phyloP scores from a whole-genome alignment of 495 filamentous ascomycete species.

The Hamigera avellanea region DNA sequence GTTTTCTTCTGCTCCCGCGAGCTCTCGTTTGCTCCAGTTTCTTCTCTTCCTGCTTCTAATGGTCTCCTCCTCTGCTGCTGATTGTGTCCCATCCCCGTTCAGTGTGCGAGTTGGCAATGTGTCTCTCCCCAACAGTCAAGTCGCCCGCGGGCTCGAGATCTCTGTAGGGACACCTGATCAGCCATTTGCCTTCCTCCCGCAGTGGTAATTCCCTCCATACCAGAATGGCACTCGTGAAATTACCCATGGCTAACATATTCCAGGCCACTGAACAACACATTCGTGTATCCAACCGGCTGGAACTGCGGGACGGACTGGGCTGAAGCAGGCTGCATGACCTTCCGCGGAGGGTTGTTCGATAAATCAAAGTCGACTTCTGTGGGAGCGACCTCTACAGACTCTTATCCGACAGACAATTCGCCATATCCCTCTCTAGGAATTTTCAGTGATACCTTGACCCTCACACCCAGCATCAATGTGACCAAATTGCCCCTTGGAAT shows the following conservation, averaged over 20 bases:
- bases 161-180: not conserved
- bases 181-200: not conserved
- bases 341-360: not conserved
- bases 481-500: conserved; percentile 12
- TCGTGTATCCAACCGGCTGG: not conserved
- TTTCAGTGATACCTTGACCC: not conserved
- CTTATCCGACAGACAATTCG: not conserved
- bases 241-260: no score
- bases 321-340: not conserved
- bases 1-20: no score
- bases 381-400: not conserved
- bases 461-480: conserved; percentile 5
- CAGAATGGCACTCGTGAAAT: no score
- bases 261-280: not conserved
- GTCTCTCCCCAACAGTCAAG: not conserved
- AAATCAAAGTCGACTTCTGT: not conserved
- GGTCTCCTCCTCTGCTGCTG: no score
- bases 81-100: not conserved
- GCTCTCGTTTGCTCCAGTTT: no score
- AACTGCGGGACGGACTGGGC: not conserved
- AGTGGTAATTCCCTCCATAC: no score
- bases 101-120: not conserved
- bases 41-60: no score
- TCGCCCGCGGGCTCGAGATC: not conserved
- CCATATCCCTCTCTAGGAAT: not conserved